Conservation (phyloP, 2,329 filamentous ascomycete species). For the Xylaria sp. region DNA sequence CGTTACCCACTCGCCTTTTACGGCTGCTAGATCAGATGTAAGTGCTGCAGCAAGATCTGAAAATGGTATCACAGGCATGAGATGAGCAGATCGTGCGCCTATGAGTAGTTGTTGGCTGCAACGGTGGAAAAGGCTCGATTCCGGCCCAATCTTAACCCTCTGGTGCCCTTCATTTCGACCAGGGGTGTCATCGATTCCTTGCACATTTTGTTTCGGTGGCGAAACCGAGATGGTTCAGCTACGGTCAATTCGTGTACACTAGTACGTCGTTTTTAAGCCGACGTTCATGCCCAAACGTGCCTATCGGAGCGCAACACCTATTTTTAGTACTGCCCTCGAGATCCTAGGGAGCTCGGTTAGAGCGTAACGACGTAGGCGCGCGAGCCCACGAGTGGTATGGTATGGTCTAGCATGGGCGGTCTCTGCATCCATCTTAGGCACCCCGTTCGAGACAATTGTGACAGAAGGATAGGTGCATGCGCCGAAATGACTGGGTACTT, state of each 20-base stretch:
- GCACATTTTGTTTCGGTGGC: not conserved
- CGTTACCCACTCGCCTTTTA: constrained; percentile 15
- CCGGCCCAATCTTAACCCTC: not conserved
- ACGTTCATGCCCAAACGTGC: constrained; percentile 17
- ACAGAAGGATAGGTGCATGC: constrained; percentile 40
- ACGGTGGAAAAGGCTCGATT: not conserved
- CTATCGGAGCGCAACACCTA: constrained; percentile 13
- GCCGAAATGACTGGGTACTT: constrained; percentile 31
- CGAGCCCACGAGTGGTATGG: constrained; percentile 2
- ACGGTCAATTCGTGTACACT: not conserved
- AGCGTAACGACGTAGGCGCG: constrained; percentile 6
- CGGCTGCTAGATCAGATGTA: constrained; percentile 21
- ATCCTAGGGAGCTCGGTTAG: constrained; percentile 18
- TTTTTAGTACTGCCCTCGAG: constrained; percentile 18
- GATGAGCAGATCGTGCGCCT: not conserved
- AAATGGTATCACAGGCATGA: constrained; percentile 14
- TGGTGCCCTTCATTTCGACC: not conserved
- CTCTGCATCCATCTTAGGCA: constrained; percentile 18
- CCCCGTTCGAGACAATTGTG: constrained; percentile 38
- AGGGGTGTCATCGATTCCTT: not conserved
- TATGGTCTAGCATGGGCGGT: constrained; percentile 8
- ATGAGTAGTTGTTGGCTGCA: constrained; percentile 2
- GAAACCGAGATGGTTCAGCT: constrained; percentile 6
- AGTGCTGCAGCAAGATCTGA: constrained; percentile 26
- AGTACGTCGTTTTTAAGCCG: constrained; percentile 1